A percentile compares a stretch with the other conserved stretches of the same genome.
Conservation (phyloP, 2,329 filamentous ascomycete species). For the Colletotrichum falcatum region DNA sequence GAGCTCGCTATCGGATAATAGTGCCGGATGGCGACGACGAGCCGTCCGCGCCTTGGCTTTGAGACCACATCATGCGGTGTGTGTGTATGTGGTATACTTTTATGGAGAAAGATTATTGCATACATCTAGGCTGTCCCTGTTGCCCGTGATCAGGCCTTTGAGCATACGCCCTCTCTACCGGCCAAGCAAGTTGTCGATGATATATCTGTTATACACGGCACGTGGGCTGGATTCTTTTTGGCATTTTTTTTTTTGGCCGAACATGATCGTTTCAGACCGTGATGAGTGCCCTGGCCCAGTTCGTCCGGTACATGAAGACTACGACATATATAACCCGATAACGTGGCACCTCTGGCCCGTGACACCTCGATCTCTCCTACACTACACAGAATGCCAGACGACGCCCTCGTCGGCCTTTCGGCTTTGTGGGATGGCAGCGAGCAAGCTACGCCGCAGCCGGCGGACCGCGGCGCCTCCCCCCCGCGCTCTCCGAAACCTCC, state of each 20-base stretch:
- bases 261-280: no score
- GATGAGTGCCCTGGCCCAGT: no score
- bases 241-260: background rate
- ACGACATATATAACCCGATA: no score
- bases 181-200: background rate
- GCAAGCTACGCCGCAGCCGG: background rate
- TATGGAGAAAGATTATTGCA: no score
- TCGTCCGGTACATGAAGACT: no score
- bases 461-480: background rate
- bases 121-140: no score
- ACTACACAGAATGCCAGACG: no score
- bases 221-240: no score
- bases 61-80: background rate
- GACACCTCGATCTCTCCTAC: no score
- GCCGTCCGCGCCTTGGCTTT: background rate
- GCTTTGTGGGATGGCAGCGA: background rate
- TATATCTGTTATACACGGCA: background rate
- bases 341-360: no score
- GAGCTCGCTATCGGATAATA: no score
- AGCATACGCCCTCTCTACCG: background rate
- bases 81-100: background rate
- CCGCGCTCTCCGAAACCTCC: background rate
- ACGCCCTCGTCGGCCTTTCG: background rate
- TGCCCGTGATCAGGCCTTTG: background rate
- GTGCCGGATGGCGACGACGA: background rate